Evolutionary conservation across 2,329 filamentous ascomycete species (phyloP), one percentile per base, ranked within the genome.

Genomic region (Tolypocladium endophyticum): DNA sequence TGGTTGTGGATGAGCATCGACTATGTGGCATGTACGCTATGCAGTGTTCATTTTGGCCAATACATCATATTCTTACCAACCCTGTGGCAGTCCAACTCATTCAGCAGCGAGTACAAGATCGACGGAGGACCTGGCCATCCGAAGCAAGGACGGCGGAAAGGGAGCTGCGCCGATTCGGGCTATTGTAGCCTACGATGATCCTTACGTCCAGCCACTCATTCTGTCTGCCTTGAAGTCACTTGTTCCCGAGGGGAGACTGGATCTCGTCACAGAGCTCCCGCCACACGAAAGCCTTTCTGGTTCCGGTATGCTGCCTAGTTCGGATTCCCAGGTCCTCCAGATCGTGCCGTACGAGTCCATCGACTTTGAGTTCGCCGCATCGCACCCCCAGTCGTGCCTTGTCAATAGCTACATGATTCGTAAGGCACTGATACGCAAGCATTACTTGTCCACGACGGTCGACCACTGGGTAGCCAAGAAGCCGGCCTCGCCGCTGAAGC

Each of bases 401-500:
- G 81, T 90, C 66, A 97, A 97, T 74, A 90, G 90, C 69, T 97
- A 97, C 74, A 83, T 97, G 70, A 95, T 97, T 71, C 89, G 94
- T 68, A 97, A 97, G 78, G 94, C 94, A 0, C 80, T 99, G 25
- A 97, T 97, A 67, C 85, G 94, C 61, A 99, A 99, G 74, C 94
- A 99, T 72, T 97, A 94, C 71, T 82, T 99, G 3, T 87, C 88
- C 4, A 85, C 87, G 25, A 97, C 92, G 0, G 84, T 96, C 28
- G 83, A 89, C 55, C 87, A 89, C 70, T 97, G 92, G 91, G 78
- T 89, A 6, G 85, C 87, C 45, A 99, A 99, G 73, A 81, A 94
- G 66, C 91, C 93, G 0, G 73, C 80, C 0, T 90, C 87, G 12
- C 73, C 87, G 6, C 78, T 99, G 16, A 80, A 77, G 60, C 76